These are phyloP conservation scores for Corymbia maculata DNA, from an alignment of 345 rosid genomes.

Conservation along the genomic window DNA sequence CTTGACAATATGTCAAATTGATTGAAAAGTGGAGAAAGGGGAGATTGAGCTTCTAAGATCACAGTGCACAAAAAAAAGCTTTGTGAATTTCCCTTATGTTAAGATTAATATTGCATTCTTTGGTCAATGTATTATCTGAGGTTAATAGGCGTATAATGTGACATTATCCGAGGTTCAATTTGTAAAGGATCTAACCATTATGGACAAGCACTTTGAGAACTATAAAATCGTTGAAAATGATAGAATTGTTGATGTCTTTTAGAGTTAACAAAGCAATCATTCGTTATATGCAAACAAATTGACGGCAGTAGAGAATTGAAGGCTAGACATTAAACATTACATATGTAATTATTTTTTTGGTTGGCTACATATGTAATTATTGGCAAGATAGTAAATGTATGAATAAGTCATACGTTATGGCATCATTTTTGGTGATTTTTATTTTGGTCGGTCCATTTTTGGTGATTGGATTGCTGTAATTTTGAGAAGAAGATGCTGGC, in stretches of 20 bases:
- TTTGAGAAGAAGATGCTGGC: neutral
- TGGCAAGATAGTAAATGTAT: neutral
- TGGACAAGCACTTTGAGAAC: neutral
- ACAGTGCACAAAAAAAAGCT: too few relatives aligned
- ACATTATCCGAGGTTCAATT: neutral
- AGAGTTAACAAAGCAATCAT: neutral
- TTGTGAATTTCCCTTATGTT: too few relatives aligned
- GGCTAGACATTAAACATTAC: neutral
- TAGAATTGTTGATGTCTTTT: neutral
- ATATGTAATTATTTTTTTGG: neutral
- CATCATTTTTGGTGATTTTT: too few relatives aligned
- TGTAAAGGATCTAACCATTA: neutral
- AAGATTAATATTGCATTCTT: too few relatives aligned
- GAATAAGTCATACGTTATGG: neutral
- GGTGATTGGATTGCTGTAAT: too few relatives aligned
- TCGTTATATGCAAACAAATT: neutral
- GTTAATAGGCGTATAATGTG: neutral
- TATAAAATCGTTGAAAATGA: too few relatives aligned
- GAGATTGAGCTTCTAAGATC: too few relatives aligned
- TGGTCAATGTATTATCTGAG: too few relatives aligned
- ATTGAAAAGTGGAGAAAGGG: too few relatives aligned
- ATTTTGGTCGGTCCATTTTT: too few relatives aligned
- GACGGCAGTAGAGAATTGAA: neutral
- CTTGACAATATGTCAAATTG: too few relatives aligned
- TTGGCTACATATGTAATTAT: too few relatives aligned